Conservation (phyloP, 148 eudicot species). For the Pouteria glomerata region DNA sequence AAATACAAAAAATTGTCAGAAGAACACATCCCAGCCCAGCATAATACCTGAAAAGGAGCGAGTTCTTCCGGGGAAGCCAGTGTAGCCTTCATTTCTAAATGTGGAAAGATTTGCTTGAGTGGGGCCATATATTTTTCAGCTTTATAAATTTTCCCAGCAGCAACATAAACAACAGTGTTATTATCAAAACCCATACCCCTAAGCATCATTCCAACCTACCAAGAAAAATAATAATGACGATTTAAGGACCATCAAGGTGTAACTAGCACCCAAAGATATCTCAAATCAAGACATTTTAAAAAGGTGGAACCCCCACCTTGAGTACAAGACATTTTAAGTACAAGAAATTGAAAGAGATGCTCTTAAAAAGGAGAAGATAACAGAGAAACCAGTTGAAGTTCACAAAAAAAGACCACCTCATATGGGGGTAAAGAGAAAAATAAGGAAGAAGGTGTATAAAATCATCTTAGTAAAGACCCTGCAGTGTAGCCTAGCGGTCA, state of each 20-base stretch:
- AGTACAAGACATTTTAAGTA: no score
- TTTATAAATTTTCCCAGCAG: conserved; percentile 84
- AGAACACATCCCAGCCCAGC: not conserved
- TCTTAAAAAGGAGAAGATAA: not conserved
- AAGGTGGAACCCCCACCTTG: not conserved
- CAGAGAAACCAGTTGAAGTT: not conserved
- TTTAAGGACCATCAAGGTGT: not conserved
- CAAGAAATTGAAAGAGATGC: not conserved
- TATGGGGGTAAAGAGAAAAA: not conserved
- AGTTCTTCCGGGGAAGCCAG: conserved; percentile 86
- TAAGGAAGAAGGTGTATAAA: not conserved
- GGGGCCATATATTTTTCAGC: conserved; percentile 95
- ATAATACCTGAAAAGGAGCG: conserved; percentile 71
- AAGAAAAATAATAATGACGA: not conserved
- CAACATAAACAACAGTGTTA: conserved; percentile 74
- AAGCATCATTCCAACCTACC: conserved; percentile 98
- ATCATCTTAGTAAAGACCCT: no score
- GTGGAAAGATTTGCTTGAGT: conserved; percentile 77
- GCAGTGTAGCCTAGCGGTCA: no score
- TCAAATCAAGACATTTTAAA: not conserved
- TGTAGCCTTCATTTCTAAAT: conserved; percentile 74
- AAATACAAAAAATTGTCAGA: not conserved
- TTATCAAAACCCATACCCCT: conserved; percentile 98
- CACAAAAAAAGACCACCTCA: not conserved
- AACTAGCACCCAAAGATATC: not conserved